Evolutionary conservation across 1,284 basidiomycete species (phyloP), one percentile per base, ranked within the genome.

Genomic region (Gastroboletus turbinatus): DNA sequence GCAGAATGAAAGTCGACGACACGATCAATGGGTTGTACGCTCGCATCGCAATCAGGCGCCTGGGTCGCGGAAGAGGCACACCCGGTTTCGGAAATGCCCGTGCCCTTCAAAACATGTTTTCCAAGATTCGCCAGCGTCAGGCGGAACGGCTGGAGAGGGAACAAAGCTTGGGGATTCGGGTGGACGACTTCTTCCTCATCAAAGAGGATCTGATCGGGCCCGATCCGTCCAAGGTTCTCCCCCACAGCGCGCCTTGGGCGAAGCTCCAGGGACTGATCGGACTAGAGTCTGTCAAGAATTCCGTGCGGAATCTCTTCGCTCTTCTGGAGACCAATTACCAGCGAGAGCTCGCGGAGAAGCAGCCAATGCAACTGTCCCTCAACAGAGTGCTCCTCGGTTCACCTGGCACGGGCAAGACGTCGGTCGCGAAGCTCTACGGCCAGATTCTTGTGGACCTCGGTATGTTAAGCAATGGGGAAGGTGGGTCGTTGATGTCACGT

Each of bases 81-180:
- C 67, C 74, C 30, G 83, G 83, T 0, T 86, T 86, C 62, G 84
- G 84, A 0, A 85, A 86, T 61, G 83, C 83, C 13, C 74, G 84
- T 9, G 83, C 79, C 3, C 66, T 86, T 27, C 69, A 79, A 38
- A 82, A 77, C 52, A 58, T 82, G 56, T 72, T 83, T 42, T 66
- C 68, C 10, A 66, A 60, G 32, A 75, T 85, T 36, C 58, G 63
- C 11, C 74, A 76, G 40, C 76, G 81, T 9, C 84, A 85, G 9
- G 50, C 50, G 2, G 32, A 35, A 5, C 50, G 42, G 4, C 6
- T 52, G 10, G 50, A 45, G 14, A 51, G 13, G 23, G 40, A 42
- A 16, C 21, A 16, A 16, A 32, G 5, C 1, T 19, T 16, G 2
- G 40, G 50, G 6, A 14, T 10, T 1, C 21, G 4, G 16, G 11